Conservation (phyloP, 306 rosid genomes). For the Vigna mungo region DNA sequence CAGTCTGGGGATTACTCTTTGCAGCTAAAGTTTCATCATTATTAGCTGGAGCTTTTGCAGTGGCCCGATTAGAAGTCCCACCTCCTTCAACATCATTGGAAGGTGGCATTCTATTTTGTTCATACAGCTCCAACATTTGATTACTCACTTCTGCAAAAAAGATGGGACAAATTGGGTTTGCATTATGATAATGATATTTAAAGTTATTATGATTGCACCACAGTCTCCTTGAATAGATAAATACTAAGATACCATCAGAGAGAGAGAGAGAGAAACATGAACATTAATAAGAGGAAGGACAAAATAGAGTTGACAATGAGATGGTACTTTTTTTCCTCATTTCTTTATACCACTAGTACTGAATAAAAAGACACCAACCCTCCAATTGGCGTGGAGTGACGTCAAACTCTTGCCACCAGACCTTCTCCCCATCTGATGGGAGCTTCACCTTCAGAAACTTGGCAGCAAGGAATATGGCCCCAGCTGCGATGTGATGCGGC, state of each 20-base stretch:
- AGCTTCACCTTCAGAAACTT: conserved; percentile 97
- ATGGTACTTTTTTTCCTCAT: conserved; percentile 44
- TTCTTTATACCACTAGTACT: conserved; percentile 51
- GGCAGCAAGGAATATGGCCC: conserved; percentile 99
- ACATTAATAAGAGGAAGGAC: conserved; percentile 22
- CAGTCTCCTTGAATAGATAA: conserved; percentile 32
- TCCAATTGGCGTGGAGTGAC: conserved; percentile 99
- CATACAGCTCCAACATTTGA: conserved; percentile 97
- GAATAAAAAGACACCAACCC: conserved; percentile 82
- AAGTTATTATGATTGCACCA: conserved; percentile 17
- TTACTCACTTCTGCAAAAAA: conserved; percentile 93
- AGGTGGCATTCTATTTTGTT: conserved; percentile 82
- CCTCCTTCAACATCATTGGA: conserved; percentile 81
- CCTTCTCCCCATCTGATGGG: conserved; percentile 99
- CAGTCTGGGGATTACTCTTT: conserved; percentile 66
- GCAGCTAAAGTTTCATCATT: conserved; percentile 69
- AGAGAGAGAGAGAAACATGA: conserved; percentile 10
- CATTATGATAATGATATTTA: conserved; percentile 5
- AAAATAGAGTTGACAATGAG: conserved; percentile 42
- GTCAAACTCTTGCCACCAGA: conserved; percentile 99
- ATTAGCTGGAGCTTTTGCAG: conserved; percentile 57
- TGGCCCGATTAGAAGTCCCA: conserved; percentile 57
- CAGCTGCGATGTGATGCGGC: conserved; percentile 99
- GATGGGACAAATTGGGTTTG: conserved; percentile 41
- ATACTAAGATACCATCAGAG: conserved; percentile 23